Evolutionary conservation across 306 rosid species (phyloP), one percentile per base, ranked within the genome.

Genomic region (Dryas alaskensis): DNA sequence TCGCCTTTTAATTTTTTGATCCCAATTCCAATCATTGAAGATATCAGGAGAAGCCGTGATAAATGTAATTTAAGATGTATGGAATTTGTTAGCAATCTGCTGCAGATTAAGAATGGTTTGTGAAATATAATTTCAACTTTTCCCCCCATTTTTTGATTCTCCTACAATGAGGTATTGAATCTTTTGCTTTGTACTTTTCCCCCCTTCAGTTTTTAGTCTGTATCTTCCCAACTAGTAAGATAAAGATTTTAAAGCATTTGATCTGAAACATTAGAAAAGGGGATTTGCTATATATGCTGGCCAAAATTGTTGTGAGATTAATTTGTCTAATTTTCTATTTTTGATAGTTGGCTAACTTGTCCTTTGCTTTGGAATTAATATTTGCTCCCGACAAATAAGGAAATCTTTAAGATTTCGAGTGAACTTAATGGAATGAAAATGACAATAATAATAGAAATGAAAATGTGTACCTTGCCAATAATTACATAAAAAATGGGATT

Each of bases 11-110:
- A 52, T 75, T 70, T 70, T 78, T 73, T 80, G 71, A 78, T 88
- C 79, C 76, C 77, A n/a, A 77, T 54, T 67, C 82, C 62, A 81
- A 84, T 86, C 44, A 81, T 70, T 82, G 68, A 75, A 80, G 81
- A 79, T 58, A 59, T 70, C 76, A 81, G 82, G 74, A 81, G 78
- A 82, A 88, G 86, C 87, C 62, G 86, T 79, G 65, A 78, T 85
- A 70, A 87, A 77, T 88, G 87, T 86, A 86, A 88, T 84, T 62
- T 83, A 78, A 61, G 77, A 63, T 76, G 88, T 79, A 87, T 75
- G 83, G 78, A 82, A 65, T 82, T 82, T 86, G 80, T 85, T 88
- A 88, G 97, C 78, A 69, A 78, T 81, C 77, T 72, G 83, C 79
- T 81, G 78, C 83, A 78, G 87, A 65, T 82, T 79, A 86, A 80